Evolutionary conservation across 495 filamentous ascomycete genomes (phyloP).

Genomic region (Penicillium ochrochloron): DNA sequence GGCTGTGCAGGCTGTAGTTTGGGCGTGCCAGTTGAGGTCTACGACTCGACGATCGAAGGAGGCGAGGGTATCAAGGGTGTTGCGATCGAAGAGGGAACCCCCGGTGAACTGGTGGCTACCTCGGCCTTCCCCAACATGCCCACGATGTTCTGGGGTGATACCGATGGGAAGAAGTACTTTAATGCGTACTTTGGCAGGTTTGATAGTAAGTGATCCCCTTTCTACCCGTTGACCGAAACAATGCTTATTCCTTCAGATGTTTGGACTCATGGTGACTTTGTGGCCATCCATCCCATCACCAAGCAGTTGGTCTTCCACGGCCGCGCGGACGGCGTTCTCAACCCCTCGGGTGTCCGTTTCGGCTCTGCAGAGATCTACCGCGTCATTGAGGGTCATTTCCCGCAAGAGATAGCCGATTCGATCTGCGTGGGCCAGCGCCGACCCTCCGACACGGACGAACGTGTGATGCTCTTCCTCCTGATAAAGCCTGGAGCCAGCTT

Average conservation of each 20-base stretch:
- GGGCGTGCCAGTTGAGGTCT: slow-evolving; percentile 69
- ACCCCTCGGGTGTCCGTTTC: slow-evolving; percentile 78
- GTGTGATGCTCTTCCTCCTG: slow-evolving; percentile 61
- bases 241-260: slow-evolving; percentile 47
- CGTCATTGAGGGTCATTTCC: slow-evolving; percentile 70
- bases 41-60: slow-evolving; percentile 60
- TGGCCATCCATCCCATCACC: slow-evolving; percentile 69
- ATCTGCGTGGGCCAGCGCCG: slow-evolving; percentile 78
- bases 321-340: slow-evolving; percentile 76
- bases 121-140: slow-evolving; percentile 75
- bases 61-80: slow-evolving; percentile 57
- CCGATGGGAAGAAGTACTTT: slow-evolving; percentile 61
- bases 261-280: slow-evolving; percentile 84
- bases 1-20: slow-evolving; percentile 68
- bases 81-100: slow-evolving; percentile 60
- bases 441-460: slow-evolving; percentile 70
- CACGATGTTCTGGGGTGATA: slow-evolving; percentile 70
- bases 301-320: slow-evolving; percentile 70
- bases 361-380: slow-evolving; percentile 79
- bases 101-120: slow-evolving; percentile 75
- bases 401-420: slow-evolving; percentile 63
- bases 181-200: slow-evolving; percentile 74
- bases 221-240: background rate
- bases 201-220: slow-evolving; percentile 38
- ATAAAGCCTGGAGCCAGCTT: slow-evolving; percentile 58